Percentiles rank a stretch among this genome's conserved stretches.
Evolutionary conservation across 768 basidiomycete genomes (phyloP).

Genomic region (Hortiboletus campestris): DNA sequence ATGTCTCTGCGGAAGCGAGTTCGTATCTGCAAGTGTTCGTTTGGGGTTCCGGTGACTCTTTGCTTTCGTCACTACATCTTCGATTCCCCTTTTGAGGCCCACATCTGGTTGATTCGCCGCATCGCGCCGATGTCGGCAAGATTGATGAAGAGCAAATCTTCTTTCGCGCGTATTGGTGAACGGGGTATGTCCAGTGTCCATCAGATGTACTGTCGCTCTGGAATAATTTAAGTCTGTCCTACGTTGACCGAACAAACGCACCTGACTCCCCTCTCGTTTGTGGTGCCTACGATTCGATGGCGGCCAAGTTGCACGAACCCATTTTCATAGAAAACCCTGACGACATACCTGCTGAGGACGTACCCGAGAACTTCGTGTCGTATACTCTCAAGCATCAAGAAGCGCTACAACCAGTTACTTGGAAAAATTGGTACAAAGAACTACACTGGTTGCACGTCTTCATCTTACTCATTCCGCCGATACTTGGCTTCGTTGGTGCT

Average conservation of each 20-base stretch:
- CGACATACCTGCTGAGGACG: background rate
- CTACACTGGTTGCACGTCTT: constrained; percentile 9
- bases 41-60: background rate
- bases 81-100: background rate
- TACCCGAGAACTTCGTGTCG: constrained; percentile 11
- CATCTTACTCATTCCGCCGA: constrained; percentile 3
- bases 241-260: background rate
- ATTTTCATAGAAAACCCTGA: constrained; percentile 4
- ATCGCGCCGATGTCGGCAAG: background rate
- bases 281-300: background rate
- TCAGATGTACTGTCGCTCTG: background rate
- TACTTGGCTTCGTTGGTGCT: background rate
- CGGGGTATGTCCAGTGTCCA: background rate
- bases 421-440: constrained; percentile 15
- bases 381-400: constrained; percentile 8
- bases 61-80: background rate
- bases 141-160: background rate
- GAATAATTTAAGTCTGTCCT: background rate
- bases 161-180: background rate
- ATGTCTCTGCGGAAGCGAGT: background rate
- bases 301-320: background rate
- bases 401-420: constrained; percentile 7
- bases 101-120: background rate
- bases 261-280: background rate
- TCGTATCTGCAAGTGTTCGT: background rate